Percentiles rank a stretch among this genome's conserved stretches.
Evolutionary conservation across 148 eudicot genomes (phyloP).

Genomic region (Heliamphora exappendiculata): DNA sequence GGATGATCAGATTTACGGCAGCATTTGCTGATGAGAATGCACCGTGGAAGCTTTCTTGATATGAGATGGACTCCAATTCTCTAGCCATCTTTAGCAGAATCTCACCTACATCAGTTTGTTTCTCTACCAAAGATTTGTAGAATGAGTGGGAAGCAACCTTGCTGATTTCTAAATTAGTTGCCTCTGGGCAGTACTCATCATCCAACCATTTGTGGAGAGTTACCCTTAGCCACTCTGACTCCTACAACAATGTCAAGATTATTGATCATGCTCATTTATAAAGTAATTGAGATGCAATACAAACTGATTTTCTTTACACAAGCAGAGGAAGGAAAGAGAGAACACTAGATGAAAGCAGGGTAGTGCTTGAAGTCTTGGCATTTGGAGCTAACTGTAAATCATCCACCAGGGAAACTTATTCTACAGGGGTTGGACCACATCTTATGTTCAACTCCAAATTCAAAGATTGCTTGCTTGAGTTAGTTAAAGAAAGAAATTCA

Average conservation of each 20-base stretch:
- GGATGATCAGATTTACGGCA: slow-evolving; percentile 62
- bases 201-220: slow-evolving; percentile 88
- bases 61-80: slow-evolving; percentile 67
- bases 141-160: slow-evolving; percentile 68
- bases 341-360: not conserved
- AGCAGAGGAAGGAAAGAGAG: not conserved
- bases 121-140: slow-evolving; percentile 51
- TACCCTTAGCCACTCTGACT: slow-evolving; percentile 79
- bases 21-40: slow-evolving; percentile 97
- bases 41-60: slow-evolving; percentile 94
- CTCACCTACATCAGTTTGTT: slow-evolving; percentile 66
- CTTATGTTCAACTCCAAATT: not conserved
- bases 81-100: slow-evolving; percentile 63
- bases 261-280: not conserved
- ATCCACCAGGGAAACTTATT: not conserved
- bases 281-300: not conserved
- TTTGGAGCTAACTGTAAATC: not conserved
- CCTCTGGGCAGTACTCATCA: slow-evolving; percentile 94
- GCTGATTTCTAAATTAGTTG: slow-evolving; percentile 78
- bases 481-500: not conserved
- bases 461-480: not conserved
- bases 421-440: not conserved
- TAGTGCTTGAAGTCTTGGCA: not conserved
- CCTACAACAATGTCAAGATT: slow-evolving; percentile 34
- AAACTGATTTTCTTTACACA: not conserved